A percentile compares a stretch with the other conserved stretches of the same genome.
These are phyloP conservation scores for Colletotrichum theobromicola DNA, from an alignment of 2,329 filamentous ascomycete genomes.

Conservation along the genomic window DNA sequence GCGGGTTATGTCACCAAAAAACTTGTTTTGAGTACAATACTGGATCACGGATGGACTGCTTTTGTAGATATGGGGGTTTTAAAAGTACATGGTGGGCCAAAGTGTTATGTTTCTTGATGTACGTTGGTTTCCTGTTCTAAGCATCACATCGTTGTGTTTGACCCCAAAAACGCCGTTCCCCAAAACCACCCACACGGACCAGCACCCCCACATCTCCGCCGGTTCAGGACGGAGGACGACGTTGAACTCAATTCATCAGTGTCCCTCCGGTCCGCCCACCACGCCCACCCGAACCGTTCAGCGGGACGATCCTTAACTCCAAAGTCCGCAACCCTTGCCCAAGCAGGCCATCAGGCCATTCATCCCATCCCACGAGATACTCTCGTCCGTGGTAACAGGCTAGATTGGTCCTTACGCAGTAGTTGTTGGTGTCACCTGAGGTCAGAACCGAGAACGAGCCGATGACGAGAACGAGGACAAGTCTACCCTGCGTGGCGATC, in stretches of 20 bases:
- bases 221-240: background rate
- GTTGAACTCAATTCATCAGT: background rate
- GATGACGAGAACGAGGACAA: background rate
- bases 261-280: background rate
- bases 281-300: background rate
- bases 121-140: fast-evolving
- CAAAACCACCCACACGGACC: no score
- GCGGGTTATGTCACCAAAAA: background rate
- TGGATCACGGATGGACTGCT: background rate
- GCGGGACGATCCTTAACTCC: background rate
- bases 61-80: background rate
- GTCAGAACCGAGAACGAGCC: background rate
- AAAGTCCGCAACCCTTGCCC: background rate
- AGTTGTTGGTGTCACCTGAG: fast-evolving
- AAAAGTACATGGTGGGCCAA: background rate
- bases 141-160: background rate
- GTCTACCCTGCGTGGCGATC: background rate
- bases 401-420: background rate
- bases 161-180: no score
- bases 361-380: background rate
- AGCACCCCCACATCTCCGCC: background rate
- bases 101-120: background rate
- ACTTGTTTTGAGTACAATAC: background rate
- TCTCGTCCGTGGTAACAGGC: background rate
- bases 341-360: background rate